Percentiles rank a stretch among this genome's conserved stretches.
Evolutionary conservation across 306 rosid species (phyloP).

Genomic region (Cicer pinnatifidum): DNA sequence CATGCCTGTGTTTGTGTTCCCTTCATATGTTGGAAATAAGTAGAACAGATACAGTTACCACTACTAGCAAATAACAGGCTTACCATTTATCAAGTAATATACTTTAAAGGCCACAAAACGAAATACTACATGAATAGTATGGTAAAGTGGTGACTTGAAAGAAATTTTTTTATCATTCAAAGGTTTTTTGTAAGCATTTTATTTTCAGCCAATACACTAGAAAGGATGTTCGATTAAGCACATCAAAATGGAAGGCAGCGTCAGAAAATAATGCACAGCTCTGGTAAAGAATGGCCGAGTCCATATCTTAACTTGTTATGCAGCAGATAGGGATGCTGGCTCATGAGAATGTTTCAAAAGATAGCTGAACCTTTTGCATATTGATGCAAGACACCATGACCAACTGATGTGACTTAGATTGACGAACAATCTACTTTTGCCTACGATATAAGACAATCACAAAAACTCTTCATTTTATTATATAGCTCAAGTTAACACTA

Average conservation of each 20-base stretch:
- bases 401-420: neutral
- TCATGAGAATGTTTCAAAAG: conserved; percentile 21
- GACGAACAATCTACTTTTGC: neutral
- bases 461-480: neutral
- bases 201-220: neutral
- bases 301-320: conserved; percentile 6
- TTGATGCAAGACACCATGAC: conserved; percentile 13
- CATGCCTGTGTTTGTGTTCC: neutral
- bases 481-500: conserved; percentile 29
- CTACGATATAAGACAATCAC: neutral
- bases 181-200: neutral
- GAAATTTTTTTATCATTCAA: conserved; percentile 4
- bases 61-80: conserved; percentile 16
- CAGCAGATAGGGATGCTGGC: conserved; percentile 28
- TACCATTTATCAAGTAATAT: conserved; percentile 24
- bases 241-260: conserved; percentile 9
- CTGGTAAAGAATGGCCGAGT: conserved; percentile 22
- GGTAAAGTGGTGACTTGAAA: neutral
- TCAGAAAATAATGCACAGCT: neutral
- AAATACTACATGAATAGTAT: conserved; percentile 13
- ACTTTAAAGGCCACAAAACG: conserved; percentile 30
- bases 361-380: neutral
- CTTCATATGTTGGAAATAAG: conserved; percentile 22
- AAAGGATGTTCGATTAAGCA: conserved; percentile 5
- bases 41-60: neutral